Base-by-base conservation (phyloP, 2,329 filamentous ascomycete genomes). In the Botryosphaeria dothidea region DNA sequence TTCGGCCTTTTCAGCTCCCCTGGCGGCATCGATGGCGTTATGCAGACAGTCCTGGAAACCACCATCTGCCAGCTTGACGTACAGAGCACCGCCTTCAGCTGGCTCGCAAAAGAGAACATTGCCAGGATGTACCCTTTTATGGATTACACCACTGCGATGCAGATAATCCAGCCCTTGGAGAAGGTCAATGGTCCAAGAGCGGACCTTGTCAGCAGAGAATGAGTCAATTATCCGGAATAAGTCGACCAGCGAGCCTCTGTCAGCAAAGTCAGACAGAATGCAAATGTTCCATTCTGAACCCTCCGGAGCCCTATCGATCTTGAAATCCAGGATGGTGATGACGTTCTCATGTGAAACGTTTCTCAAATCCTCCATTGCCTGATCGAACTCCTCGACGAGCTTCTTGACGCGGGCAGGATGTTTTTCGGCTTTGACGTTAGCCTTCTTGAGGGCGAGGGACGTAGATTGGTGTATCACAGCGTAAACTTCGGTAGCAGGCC, bases 101-200 rank as follows among this genome's bases (percentile, higher is more conserved):
- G 89, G 88, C 67, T 90, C 85, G 70, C 90, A 92, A 4, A 97
- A 79, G 3, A 97, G 83, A 52, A 97, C 85, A 68, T 96, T 96
- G 19, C 87, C 85, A 13, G 89, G 83, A 72, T 96, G 92, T 19
- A 97, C 88, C 71, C 91, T 88, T 73, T 92, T 91, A 77, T 98
- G 95, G 25, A 92, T 83, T 65, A 97, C 84, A 21, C 92, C 92
- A 73, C 91, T 89, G 68, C 90, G 90, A 77, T 98, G 94, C 61
- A 96, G 87, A 74, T 90, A 96, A 66, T 92, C 91, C 29, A 99
- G 81, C 0, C 90, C 95, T 78, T 97, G 92, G 27, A 99, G 85
- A 19, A 99, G 83, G 71, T 97, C 92, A 66, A 93, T 88, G n/a
- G 92, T 95, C 90, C 93, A 98, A 25, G 92, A 89, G 62, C 93